Conservation (phyloP, 2,329 filamentous ascomycete species). For the Celoporthe dispersa region DNA sequence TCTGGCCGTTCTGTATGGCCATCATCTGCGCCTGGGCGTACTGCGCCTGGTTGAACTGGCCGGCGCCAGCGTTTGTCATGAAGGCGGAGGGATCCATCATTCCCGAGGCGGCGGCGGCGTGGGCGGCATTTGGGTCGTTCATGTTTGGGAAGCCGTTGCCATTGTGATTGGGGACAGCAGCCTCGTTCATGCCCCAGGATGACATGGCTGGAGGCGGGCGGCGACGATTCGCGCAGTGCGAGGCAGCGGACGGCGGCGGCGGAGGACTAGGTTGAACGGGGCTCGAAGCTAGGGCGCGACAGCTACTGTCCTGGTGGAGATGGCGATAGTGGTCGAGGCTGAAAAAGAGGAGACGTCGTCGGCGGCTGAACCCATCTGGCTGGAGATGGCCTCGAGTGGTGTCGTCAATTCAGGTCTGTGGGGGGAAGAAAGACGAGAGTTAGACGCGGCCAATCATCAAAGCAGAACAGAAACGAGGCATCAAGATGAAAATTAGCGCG, state of each 20-base stretch:
- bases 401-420: conserved; percentile 23
- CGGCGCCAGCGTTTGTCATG: conserved; percentile 56
- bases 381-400: conserved; percentile 29
- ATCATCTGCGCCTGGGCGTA: conserved; percentile 56
- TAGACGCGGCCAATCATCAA: conserved; percentile 42
- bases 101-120: conserved; percentile 46
- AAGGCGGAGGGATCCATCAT: conserved; percentile 71
- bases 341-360: conserved; percentile 16
- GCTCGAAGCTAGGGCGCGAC: conserved; percentile 12
- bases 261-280: conserved; percentile 12
- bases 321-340: conserved; percentile 27
- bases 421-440: conserved; percentile 25
- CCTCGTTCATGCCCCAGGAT: conserved; percentile 71
- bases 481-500: conserved; percentile 45
- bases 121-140: conserved; percentile 59
- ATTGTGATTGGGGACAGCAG: conserved; percentile 71
- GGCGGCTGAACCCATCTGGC: conserved; percentile 51
- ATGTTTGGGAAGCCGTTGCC: conserved; percentile 70
- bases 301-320: conserved; percentile 19
- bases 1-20: conserved; percentile 78
- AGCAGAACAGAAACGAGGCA: conserved; percentile 45
- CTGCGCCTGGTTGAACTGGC: conserved; percentile 64
- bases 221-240: conserved; percentile 23
- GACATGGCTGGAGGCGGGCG: conserved; percentile 62
- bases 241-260: conserved; percentile 26